Conservation (phyloP, 1,284 basidiomycete species). For the Amylostereum chailletii region DNA sequence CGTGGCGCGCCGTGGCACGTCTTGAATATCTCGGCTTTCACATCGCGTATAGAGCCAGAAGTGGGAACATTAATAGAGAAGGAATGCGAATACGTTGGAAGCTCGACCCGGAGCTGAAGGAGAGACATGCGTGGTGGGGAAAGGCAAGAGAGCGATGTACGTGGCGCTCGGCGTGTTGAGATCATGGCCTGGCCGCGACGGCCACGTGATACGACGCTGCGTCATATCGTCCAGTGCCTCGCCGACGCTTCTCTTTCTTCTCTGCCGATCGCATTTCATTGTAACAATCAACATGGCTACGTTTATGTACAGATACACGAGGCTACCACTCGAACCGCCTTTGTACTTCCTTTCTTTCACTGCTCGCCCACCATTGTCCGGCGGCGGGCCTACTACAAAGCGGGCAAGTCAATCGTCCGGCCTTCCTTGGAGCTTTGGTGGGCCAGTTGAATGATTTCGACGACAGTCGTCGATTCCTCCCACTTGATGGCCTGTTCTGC, state of each 20-base stretch:
- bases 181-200: not conserved
- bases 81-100: conserved; percentile 63
- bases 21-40: conserved; percentile 58
- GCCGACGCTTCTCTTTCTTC: conserved; percentile 3
- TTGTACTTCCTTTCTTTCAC: not conserved
- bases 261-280: not conserved
- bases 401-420: conserved; percentile 24
- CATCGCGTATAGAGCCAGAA: conserved; percentile 44
- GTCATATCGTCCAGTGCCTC: not conserved
- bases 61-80: conserved; percentile 46
- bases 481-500: conserved; percentile 56
- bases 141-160: not conserved
- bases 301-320: no score
- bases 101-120: conserved; percentile 56
- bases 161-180: no score
- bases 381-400: no score
- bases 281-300: no score
- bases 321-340: not conserved
- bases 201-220: conserved; percentile 5
- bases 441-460: conserved; percentile 70
- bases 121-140: conserved; percentile 22
- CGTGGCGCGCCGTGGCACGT: conserved; percentile 58
- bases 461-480: conserved; percentile 57
- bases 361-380: not conserved
- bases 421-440: conserved; percentile 56